Percentiles rank a stretch among this genome's conserved stretches.
Evolutionary conservation across 2,329 filamentous ascomycete genomes (phyloP).

Genomic region (Graphium sp.): DNA sequence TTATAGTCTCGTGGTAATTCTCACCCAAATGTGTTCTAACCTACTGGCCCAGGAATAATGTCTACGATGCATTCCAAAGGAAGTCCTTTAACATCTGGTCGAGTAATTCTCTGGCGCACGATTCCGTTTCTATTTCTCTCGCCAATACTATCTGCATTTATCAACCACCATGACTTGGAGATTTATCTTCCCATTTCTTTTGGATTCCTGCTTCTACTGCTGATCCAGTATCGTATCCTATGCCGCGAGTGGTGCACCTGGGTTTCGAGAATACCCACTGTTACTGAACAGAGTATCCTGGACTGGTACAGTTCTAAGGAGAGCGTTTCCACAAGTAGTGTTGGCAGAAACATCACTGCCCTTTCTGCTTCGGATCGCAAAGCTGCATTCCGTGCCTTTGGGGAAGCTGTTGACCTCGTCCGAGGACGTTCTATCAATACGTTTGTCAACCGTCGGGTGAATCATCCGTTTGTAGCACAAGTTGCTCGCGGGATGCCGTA

Average conservation of each 20-base stretch:
- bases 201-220: slow-evolving; percentile 29
- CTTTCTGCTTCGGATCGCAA: too few species aligned
- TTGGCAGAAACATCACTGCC: not conserved
- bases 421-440: slow-evolving; percentile 1
- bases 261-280: slow-evolving; percentile 29
- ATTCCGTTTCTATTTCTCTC: slow-evolving; percentile 39
- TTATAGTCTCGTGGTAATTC: slow-evolving; percentile 5
- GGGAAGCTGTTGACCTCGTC: slow-evolving; percentile 10
- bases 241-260: slow-evolving; percentile 42
- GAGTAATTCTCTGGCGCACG: slow-evolving; percentile 34
- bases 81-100: slow-evolving; percentile 37
- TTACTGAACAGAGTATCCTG: slow-evolving; percentile 30
- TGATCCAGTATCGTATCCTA: slow-evolving; percentile 33
- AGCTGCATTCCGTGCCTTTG: slow-evolving; percentile 15
- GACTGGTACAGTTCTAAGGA: slow-evolving; percentile 22
- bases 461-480: slow-evolving; percentile 8
- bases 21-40: too few species aligned
- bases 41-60: too few species aligned
- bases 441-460: slow-evolving; percentile 4
- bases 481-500: slow-evolving; percentile 14
- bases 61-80: slow-evolving; percentile 35
- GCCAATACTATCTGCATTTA: slow-evolving; percentile 35
- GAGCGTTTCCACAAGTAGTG: slow-evolving; percentile 8
- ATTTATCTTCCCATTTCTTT: slow-evolving; percentile 39
- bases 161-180: slow-evolving; percentile 30